phyloP scores from a whole-genome alignment of 2,329 filamentous ascomycete genomes.

The Fusarium annulatum region DNA sequence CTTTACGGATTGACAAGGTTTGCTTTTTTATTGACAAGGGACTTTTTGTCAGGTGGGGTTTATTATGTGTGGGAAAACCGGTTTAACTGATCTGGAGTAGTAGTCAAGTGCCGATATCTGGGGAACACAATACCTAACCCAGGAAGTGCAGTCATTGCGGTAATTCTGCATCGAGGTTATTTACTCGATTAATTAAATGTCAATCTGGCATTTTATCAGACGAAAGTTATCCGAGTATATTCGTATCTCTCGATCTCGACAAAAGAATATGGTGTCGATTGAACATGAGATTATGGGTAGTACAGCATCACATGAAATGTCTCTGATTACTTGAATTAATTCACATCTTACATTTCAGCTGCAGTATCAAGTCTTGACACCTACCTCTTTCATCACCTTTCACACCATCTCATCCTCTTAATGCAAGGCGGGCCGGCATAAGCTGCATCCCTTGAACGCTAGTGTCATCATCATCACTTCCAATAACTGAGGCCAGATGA shows the following conservation, averaged over 20 bases:
- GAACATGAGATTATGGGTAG: background rate
- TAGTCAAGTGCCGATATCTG: slow-evolving; percentile 24
- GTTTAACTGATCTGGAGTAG: slow-evolving; percentile 17
- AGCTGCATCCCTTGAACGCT: slow-evolving; percentile 9
- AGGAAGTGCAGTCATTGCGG: background rate
- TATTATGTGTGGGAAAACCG: background rate
- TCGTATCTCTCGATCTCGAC: background rate
- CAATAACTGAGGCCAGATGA: background rate
- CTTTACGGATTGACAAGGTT: background rate
- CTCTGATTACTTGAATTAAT: background rate
- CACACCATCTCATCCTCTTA: slow-evolving; percentile 20
- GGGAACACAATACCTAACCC: slow-evolving; percentile 15
- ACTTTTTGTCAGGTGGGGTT: slow-evolving; percentile 23
- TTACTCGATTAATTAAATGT: background rate
- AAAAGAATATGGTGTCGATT: background rate
- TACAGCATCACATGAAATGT: background rate
- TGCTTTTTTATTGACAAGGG: background rate
- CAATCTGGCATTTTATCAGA: background rate
- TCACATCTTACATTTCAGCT: slow-evolving; percentile 19
- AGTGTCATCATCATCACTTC: slow-evolving; percentile 1
- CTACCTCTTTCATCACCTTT: slow-evolving; percentile 28
- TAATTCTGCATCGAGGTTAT: background rate
- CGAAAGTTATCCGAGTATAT: background rate
- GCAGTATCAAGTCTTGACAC: slow-evolving; percentile 7
- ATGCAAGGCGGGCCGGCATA: slow-evolving; percentile 34